phyloP scores from a whole-genome alignment of 306 rosid species.

The Fragaria vesca region DNA sequence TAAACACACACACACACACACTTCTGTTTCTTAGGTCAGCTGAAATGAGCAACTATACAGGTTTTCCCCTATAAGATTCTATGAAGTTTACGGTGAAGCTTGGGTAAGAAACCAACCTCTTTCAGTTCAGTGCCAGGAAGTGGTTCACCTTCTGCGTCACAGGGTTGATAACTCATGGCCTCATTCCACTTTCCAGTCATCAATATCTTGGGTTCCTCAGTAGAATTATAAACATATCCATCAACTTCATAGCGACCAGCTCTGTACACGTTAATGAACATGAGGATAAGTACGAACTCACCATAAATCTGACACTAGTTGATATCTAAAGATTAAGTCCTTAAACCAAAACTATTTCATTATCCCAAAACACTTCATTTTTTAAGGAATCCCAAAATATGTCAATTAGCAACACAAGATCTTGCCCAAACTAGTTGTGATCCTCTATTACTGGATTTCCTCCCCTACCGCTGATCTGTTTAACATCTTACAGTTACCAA shows the following conservation, averaged over 20 bases:
- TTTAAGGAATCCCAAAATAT: background rate
- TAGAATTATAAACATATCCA: conserved; percentile 82
- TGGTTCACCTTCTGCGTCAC: conserved; percentile 93
- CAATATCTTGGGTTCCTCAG: conserved; percentile 82
- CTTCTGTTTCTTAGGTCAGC: background rate
- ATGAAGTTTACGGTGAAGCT: background rate
- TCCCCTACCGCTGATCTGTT: background rate
- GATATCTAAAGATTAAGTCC: background rate
- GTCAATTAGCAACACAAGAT: background rate
- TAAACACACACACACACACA: background rate
- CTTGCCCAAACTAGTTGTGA: background rate
- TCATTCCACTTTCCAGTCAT: conserved; percentile 96
- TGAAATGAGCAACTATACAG: background rate
- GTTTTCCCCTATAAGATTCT: background rate
- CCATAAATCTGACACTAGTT: conserved; percentile 3
- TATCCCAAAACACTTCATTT: background rate
- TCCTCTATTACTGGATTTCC: background rate
- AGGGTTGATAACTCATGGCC: conserved; percentile 73
- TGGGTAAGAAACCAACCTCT: conserved; percentile 52
- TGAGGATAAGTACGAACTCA: background rate
- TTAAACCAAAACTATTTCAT: background rate
- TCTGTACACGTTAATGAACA: conserved; percentile 36
- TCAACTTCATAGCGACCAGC: conserved; percentile 96
- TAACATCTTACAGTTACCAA: background rate
- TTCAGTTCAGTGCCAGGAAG: conserved; percentile 77